Conservation (phyloP, 169 alveolate species). For the Plasmodium sp. region DNA sequence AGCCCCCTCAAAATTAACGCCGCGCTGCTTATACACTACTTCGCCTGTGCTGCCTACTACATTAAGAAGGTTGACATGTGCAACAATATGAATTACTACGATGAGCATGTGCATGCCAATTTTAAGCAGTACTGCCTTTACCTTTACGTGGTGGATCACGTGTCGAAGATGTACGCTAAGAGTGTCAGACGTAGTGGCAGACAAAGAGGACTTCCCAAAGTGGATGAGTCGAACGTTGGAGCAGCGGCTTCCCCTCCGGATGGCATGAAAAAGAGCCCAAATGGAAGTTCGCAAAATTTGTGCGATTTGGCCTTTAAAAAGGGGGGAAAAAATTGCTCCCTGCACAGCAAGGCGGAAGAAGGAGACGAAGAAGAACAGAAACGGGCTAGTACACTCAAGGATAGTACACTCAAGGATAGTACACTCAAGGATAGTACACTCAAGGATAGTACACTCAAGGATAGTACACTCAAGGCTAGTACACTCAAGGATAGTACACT, state of each 20-base stretch:
- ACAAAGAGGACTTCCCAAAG: background rate
- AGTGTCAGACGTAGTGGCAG: background rate
- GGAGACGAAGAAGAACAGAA: too few species aligned
- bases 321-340: background rate
- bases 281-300: background rate
- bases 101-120: conserved; percentile 12
- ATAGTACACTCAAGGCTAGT: background rate
- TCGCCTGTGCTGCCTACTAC: conserved; percentile 77
- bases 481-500: background rate
- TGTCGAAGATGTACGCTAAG: conserved; percentile 50
- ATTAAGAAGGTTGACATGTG: conserved; percentile 45
- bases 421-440: background rate
- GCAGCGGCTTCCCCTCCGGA: background rate
- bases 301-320: background rate
- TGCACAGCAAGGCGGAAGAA: conserved; percentile 1
- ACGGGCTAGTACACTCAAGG: background rate
- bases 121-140: conserved; percentile 61
- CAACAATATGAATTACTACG: conserved; percentile 23
- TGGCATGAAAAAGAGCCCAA: conserved; percentile 2
- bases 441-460: too few species aligned
- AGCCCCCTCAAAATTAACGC: conserved; percentile 69
- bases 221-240: background rate
- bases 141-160: conserved; percentile 66
- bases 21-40: conserved; percentile 77
- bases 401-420: too few species aligned